Evolutionary conservation across 2,329 filamentous ascomycete species (phyloP).

Genomic region (Trichoderma sp.): DNA sequence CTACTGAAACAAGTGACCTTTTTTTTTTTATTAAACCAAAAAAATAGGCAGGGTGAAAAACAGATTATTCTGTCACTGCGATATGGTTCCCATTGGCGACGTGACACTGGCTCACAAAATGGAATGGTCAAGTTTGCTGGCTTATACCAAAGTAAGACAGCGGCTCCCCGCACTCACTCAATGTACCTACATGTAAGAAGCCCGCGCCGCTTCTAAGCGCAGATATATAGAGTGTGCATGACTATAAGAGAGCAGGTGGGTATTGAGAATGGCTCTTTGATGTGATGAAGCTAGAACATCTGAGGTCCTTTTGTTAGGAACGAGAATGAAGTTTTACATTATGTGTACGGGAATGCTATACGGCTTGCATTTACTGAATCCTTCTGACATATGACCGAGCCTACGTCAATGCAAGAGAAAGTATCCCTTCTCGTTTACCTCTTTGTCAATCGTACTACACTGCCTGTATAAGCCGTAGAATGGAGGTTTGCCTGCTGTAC

Average conservation of each 20-base stretch:
- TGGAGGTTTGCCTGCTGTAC: too few species aligned
- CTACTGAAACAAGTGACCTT: background rate
- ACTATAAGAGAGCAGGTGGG: background rate
- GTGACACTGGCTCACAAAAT: background rate
- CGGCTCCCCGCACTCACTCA: background rate
- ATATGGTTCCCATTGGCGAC: background rate
- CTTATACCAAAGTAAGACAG: background rate
- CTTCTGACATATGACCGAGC: too few species aligned
- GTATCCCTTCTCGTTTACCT: too few species aligned
- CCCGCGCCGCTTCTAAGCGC: background rate
- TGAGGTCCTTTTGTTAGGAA: background rate
- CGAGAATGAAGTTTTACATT: too few species aligned
- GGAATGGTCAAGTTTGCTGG: background rate
- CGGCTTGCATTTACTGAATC: background rate
- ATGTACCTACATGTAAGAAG: background rate
- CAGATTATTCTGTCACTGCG: background rate
- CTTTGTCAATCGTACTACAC: too few species aligned
- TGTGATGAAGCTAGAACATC: background rate
- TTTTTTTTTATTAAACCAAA: too few species aligned
- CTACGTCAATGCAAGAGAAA: too few species aligned
- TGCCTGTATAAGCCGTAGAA: too few species aligned
- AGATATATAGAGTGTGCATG: background rate
- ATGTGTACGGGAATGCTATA: background rate
- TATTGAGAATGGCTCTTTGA: background rate
- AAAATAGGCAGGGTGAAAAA: background rate